A percentile compares a stretch with the other conserved stretches of the same genome.
Evolutionary conservation across 1,139 yeast genomes (phyloP).

Genomic region (Blastobotrys serpentis): DNA sequence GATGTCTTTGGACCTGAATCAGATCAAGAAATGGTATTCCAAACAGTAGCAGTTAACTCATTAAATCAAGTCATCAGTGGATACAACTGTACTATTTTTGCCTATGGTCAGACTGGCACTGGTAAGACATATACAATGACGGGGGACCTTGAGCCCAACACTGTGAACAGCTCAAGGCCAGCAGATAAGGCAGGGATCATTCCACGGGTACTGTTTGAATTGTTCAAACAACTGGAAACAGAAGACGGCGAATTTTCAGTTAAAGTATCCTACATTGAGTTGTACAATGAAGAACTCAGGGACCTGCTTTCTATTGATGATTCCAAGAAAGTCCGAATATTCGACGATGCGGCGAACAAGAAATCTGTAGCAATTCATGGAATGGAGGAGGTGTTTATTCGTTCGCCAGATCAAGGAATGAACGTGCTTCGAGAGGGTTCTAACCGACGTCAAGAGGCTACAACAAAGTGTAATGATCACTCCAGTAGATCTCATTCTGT

Average conservation of each 20-base stretch:
- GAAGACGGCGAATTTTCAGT: slow-evolving; percentile 53
- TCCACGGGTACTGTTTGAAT: slow-evolving; percentile 52
- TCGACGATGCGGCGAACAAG: slow-evolving; percentile 40
- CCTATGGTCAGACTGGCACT: slow-evolving; percentile 89
- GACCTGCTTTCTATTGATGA: slow-evolving; percentile 48
- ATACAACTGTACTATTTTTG: slow-evolving; percentile 75
- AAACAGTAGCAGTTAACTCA: slow-evolving; percentile 48
- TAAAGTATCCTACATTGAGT: slow-evolving; percentile 66
- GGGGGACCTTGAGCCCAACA: slow-evolving; percentile 49
- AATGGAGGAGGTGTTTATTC: slow-evolving; percentile 42
- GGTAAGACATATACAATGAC: slow-evolving; percentile 89
- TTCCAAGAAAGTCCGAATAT: slow-evolving; percentile 43
- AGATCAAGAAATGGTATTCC: slow-evolving; percentile 58
- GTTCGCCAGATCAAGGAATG: slow-evolving; percentile 39
- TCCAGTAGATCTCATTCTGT: slow-evolving; percentile 67
- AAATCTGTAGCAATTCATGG: slow-evolving; percentile 43
- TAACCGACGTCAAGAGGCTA: slow-evolving; percentile 53
- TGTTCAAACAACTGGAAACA: slow-evolving; percentile 25
- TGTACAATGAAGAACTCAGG: slow-evolving; percentile 69
- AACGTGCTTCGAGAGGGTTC: slow-evolving; percentile 49
- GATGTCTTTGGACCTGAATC: slow-evolving; percentile 71
- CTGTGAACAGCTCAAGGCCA: slow-evolving; percentile 19
- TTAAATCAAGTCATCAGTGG: slow-evolving; percentile 22
- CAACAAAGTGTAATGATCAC: slow-evolving; percentile 61
- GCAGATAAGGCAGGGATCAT: slow-evolving; percentile 57